phyloP scores from a whole-genome alignment of 306 rosid genomes.

The Dryas alaskensis region DNA sequence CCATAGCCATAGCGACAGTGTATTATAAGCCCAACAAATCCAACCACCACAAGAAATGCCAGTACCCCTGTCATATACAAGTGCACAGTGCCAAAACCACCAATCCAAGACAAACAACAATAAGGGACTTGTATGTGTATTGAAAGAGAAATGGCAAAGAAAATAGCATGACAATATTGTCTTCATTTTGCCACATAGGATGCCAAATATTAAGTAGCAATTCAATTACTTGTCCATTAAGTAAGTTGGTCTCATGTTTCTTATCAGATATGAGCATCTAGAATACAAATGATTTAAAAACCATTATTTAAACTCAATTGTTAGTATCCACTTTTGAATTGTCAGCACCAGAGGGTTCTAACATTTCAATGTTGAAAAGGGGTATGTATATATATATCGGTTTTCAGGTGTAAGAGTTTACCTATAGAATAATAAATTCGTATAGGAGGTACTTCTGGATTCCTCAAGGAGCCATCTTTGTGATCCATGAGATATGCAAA shows the following conservation, averaged over 20 bases:
- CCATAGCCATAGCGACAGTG: conserved; percentile 85
- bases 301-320: background rate
- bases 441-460: conserved; percentile 80
- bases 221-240: too few relatives aligned
- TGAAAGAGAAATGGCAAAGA: background rate
- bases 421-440: conserved; percentile 95
- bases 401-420: conserved; percentile 33
- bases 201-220: background rate
- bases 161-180: background rate
- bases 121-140: background rate
- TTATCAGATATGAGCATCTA: background rate
- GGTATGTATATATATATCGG: background rate
- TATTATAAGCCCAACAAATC: conserved; percentile 89
- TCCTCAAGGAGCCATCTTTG: conserved; percentile 91
- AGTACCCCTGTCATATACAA: conserved; percentile 63
- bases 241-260: background rate
- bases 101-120: background rate
- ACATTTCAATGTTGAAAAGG: background rate
- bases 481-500: conserved; percentile 84
- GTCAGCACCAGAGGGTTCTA: background rate
- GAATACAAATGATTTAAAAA: background rate
- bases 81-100: conserved; percentile 1
- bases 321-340: background rate
- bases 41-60: conserved; percentile 90
- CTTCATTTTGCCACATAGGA: background rate